Percentiles rank a stretch among this genome's conserved stretches.
Evolutionary conservation across 2,329 filamentous ascomycete species (phyloP).

Genomic region (Zalaria obscura): DNA sequence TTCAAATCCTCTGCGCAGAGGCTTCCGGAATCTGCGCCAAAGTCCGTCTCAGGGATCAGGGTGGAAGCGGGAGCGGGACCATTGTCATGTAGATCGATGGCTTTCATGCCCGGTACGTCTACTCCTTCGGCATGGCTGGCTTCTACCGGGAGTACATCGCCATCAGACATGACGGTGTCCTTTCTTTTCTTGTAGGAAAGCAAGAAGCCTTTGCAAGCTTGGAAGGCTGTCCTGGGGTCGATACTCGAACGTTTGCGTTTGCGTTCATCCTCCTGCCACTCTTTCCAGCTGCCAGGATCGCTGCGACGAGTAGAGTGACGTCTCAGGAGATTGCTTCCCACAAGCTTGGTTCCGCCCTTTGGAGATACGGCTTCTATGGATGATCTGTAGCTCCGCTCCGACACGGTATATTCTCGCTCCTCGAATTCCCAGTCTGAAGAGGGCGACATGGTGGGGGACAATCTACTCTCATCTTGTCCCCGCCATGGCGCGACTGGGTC

Average conservation of each 20-base stretch:
- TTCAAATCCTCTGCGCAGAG: not conserved
- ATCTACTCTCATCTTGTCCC: too few relatives aligned
- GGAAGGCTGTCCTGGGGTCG: not conserved
- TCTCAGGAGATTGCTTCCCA: not conserved
- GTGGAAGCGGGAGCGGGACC: not conserved
- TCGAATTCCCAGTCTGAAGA: too few relatives aligned
- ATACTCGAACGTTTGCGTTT: not conserved
- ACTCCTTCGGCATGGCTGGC: not conserved
- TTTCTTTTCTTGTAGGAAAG: not conserved
- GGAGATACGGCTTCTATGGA: not conserved
- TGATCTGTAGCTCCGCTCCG: not conserved
- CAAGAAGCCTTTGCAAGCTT: not conserved
- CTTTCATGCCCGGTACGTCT: not conserved
- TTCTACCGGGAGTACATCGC: not conserved
- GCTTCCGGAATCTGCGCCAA: not conserved
- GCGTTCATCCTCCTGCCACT: not conserved
- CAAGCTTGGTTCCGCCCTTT: not conserved
- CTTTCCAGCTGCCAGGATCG: too few relatives aligned
- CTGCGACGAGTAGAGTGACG: not conserved
- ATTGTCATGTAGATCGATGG: not conserved
- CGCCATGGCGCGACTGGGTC: too few relatives aligned
- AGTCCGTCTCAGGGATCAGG: not conserved
- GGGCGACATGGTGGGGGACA: too few relatives aligned
- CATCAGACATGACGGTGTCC: not conserved
- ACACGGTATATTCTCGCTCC: too few relatives aligned